Evolutionary conservation across 2,329 filamentous ascomycete species (phyloP), one percentile per base, ranked within the genome.

Genomic region (Cladophialophora exuberans): DNA sequence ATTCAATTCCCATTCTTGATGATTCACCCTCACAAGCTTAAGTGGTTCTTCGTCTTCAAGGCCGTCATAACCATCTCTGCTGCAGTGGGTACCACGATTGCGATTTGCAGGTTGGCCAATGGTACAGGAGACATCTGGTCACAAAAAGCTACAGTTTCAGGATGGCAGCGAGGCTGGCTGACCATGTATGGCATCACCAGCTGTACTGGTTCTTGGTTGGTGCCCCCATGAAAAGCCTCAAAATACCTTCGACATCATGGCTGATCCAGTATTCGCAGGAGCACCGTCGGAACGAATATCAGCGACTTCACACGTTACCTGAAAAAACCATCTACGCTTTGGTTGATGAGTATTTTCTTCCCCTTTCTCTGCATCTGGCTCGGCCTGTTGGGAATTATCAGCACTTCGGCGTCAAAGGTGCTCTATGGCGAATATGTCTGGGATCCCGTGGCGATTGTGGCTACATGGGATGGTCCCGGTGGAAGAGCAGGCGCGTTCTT

Each of bases 331-430:
- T 60, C 62, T 22, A 60, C 58, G n/a, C 67, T 25, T 5, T 62
- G 75, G 30, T 78, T 76, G 75, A 72, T 77, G 69, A 67, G 18
- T 68, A 72, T 44, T 66, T 72, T 59, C 67, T 59, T 66, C 5
- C 64, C 64, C 13, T 52, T 67, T 10, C 54, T 79, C 59, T 79
- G 75, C 25, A 77, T 79, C 28, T 74, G 76, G 6, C 63, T 78
- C 50, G 77, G 76, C 5, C 74, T 80, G n/a, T 76, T 79, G 57
- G 68, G 78, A 38, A 79, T 80, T n/a, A 68, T 72, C 4, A 60
- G 69, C 1, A 67, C 70, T 42, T 79, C 78, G 61, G 75, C 75
- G 0, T 49, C 56, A 7, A 55, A 60, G 15, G 58, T 59, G 3
- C 36, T 67, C 18, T 69, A 67, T 36, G 65, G 62, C 11, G 38